Base-by-base conservation (phyloP, 2,329 filamentous ascomycete genomes). In the Aspergillus calidoustus region DNA sequence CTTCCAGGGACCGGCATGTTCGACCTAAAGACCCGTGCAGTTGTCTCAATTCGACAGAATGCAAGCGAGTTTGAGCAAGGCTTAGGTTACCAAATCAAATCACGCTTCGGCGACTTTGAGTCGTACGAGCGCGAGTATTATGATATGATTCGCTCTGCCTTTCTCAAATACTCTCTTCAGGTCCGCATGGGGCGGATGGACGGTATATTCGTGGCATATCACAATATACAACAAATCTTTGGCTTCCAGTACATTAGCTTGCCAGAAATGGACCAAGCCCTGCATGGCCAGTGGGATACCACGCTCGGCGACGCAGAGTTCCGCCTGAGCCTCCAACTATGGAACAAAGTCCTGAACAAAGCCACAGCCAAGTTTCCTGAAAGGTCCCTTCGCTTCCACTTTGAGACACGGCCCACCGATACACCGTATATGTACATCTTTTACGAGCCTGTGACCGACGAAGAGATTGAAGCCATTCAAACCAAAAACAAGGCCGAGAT, bases 161-260 rank as follows among this genome's bases (percentile, higher is more conserved):
- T 99, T 79, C 82, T 99, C 59, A 99, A 99, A 73, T 99, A 99
- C 76, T 97, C 93, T 9, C 83, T 99, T 31, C 95, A 99, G 78
- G 96, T 94, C 30, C 91, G 95, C 49, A 96, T 99, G 87, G 95
- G 96, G 19, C 89, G 93, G 54, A 99, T 99, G 96, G 94, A 99
- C 73, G 95, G 95, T 57, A 97, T 98, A 54, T 99, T 98, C 72
- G 91, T 98, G 23, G 95, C 95, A 2, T 99, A 89, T 74, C 95
- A 99, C 81, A 99, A 99, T 74, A 91, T 93, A 2, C 85, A 93
- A 77, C 90, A 93, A 59, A 96, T 99, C 54, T 99, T 99, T 74
- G 95, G 95, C 6, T 99, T 99, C 76, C 95, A 99, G 77, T 99
- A 99, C 74, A 85, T 99, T 63, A 89, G 88, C 62, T 79, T 98